A percentile compares a stretch with the other conserved stretches of the same genome.
Conservation (phyloP, 129 eudicot genomes). For the Flaveria robusta region DNA sequence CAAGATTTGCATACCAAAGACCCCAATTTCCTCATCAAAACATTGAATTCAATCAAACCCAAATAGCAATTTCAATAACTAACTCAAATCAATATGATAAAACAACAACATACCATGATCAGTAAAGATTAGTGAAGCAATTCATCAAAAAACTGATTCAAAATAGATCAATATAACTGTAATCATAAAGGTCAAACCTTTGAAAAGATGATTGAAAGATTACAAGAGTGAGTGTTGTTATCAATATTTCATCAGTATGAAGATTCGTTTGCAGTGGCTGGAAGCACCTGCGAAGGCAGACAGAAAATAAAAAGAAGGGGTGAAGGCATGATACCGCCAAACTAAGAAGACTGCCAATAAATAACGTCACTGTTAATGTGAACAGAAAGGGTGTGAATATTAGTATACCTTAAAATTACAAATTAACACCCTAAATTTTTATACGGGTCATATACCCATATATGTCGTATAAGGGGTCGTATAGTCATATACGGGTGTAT, state of each 20-base stretch:
- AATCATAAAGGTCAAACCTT: constrained; percentile 40
- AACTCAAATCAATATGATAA: constrained; percentile 12
- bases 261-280: constrained; percentile 34
- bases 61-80: background rate
- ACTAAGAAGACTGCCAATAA: constrained; percentile 24
- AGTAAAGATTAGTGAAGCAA: constrained; percentile 27
- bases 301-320: background rate
- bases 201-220: constrained; percentile 27
- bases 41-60: constrained; percentile 19
- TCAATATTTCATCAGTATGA: constrained; percentile 1
- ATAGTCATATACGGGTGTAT: no score
- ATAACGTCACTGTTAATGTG: constrained; percentile 2
- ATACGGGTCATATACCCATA: no score
- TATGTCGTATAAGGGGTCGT: no score
- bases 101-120: constrained; percentile 27
- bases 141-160: background rate
- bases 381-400: no score
- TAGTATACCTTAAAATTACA: no score
- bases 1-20: constrained; percentile 31
- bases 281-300: constrained; percentile 40
- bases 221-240: constrained; percentile 21
- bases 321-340: constrained; percentile 22
- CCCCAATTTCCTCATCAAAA: constrained; percentile 16
- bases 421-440: no score
- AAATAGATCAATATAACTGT: constrained; percentile 23